A percentile compares a stretch with the other conserved stretches of the same genome.
Conservation (phyloP, 2,329 filamentous ascomycete species). For the Colletotrichum sp. region DNA sequence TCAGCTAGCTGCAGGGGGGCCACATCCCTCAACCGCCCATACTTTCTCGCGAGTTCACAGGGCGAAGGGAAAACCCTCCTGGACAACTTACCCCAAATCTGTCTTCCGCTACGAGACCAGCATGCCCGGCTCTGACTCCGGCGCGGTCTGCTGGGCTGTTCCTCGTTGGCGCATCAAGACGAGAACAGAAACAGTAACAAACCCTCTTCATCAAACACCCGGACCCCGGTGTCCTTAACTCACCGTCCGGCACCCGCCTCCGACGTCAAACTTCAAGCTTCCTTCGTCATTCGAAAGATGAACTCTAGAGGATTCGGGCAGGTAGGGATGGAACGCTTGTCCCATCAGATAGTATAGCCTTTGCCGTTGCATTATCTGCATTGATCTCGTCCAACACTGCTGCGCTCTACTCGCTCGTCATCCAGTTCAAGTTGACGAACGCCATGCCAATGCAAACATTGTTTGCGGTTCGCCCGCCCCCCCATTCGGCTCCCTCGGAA, state of each 20-base stretch:
- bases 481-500: conserved; percentile 18
- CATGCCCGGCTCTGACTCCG: neutral
- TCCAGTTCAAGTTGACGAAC: conserved; percentile 1
- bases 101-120: neutral
- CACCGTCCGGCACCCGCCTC: neutral
- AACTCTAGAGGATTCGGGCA: conserved; percentile 3
- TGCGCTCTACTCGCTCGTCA: neutral
- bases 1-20: neutral
- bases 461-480: conserved; percentile 5
- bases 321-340: neutral
- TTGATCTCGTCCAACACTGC: conserved; percentile 3
- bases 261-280: conserved; percentile 11
- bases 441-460: conserved; percentile 13
- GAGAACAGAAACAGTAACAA: neutral
- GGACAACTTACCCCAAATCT: neutral
- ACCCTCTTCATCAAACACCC: neutral
- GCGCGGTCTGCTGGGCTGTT: neutral
- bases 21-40: neutral
- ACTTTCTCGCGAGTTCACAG: neutral
- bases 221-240: neutral
- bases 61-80: neutral
- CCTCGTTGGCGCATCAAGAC: neutral
- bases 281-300: conserved; percentile 10
- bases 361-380: conserved; percentile 12
- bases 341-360: neutral